Percentiles rank a stretch among this genome's conserved stretches.
phyloP scores from a whole-genome alignment of 305 asterid species.

The Stenogyne calaminthoides region DNA sequence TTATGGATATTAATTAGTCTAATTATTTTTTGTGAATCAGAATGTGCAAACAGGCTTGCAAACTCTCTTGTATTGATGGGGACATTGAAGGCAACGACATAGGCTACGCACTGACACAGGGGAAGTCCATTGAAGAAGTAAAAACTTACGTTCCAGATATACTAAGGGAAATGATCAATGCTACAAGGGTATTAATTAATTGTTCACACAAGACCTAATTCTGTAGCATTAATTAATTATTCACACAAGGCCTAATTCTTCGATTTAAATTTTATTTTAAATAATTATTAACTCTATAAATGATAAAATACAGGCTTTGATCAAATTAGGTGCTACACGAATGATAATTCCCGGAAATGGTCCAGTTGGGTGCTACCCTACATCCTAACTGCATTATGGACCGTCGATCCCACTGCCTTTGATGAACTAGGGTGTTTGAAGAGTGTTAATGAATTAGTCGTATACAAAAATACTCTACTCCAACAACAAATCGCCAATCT shows the following conservation, averaged over 20 bases:
- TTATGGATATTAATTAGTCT: too few species aligned
- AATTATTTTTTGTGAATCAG: neutral
- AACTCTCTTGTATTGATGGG: slow-evolving; percentile 4
- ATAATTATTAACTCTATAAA: too few species aligned
- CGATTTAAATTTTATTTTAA: too few species aligned
- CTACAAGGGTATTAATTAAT: neutral
- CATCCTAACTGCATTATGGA: neutral
- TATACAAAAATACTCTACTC: neutral
- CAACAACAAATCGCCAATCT: neutral
- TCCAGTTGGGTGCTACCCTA: slow-evolving; percentile 28
- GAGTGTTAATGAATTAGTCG: neutral
- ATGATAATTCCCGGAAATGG: neutral
- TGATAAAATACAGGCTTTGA: slow-evolving; percentile 6
- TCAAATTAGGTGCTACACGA: slow-evolving; percentile 7
- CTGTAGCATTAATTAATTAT: too few species aligned
- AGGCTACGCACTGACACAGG: slow-evolving; percentile 21
- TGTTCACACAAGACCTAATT: too few species aligned
- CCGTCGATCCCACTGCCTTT: neutral
- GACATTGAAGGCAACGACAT: slow-evolving; percentile 15
- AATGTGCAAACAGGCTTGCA: neutral
- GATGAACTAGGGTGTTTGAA: slow-evolving; percentile 22
- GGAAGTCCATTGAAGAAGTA: slow-evolving; percentile 11
- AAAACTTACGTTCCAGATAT: neutral
- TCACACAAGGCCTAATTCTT: too few species aligned
- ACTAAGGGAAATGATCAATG: neutral